A percentile compares a stretch with the other conserved stretches of the same genome.
These are phyloP conservation scores for Ogataea neopini DNA, from an alignment of 805 yeast species.

Conservation along the genomic window DNA sequence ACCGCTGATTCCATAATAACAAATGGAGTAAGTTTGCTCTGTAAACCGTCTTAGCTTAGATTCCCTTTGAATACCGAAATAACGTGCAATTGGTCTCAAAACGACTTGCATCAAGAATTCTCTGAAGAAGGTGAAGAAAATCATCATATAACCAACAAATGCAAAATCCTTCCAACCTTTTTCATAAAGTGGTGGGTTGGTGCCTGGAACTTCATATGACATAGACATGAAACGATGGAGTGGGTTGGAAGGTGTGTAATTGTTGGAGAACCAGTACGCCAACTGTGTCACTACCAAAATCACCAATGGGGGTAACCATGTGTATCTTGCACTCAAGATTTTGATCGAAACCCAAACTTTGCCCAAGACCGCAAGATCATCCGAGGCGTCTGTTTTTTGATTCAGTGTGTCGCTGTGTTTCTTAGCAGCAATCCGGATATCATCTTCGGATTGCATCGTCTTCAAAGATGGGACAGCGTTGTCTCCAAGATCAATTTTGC, in stretches of 20 bases:
- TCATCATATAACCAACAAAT: constrained; percentile 77
- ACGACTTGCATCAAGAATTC: constrained; percentile 87
- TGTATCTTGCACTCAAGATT: constrained; percentile 58
- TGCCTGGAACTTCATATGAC: constrained; percentile 61
- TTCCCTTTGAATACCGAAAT: constrained; percentile 50
- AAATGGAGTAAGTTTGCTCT: constrained; percentile 87
- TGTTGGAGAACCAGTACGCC: constrained; percentile 55
- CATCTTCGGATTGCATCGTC: constrained; percentile 57
- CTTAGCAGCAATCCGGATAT: constrained; percentile 40
- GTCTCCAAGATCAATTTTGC: constrained; percentile 75
- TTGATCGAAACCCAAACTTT: constrained; percentile 59
- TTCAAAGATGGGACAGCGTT: constrained; percentile 64
- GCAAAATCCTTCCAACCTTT: constrained; percentile 84
- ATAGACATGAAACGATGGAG: constrained; percentile 63
- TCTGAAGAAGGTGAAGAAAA: constrained; percentile 86
- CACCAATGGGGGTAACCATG: constrained; percentile 72
- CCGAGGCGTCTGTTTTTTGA: constrained; percentile 25
- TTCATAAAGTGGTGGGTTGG: constrained; percentile 64
- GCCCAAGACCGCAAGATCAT: constrained; percentile 53
- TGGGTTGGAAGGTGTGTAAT: constrained; percentile 58
- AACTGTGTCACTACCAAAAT: constrained; percentile 43
- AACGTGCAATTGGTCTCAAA: constrained; percentile 68
- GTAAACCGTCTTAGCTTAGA: constrained; percentile 75
- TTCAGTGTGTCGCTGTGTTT: constrained; percentile 35
- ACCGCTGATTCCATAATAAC: constrained; percentile 79